These are phyloP conservation scores for Blastocystis sp. DNA, from an alignment of 352 stramenopile genomes.

Conservation along the genomic window DNA sequence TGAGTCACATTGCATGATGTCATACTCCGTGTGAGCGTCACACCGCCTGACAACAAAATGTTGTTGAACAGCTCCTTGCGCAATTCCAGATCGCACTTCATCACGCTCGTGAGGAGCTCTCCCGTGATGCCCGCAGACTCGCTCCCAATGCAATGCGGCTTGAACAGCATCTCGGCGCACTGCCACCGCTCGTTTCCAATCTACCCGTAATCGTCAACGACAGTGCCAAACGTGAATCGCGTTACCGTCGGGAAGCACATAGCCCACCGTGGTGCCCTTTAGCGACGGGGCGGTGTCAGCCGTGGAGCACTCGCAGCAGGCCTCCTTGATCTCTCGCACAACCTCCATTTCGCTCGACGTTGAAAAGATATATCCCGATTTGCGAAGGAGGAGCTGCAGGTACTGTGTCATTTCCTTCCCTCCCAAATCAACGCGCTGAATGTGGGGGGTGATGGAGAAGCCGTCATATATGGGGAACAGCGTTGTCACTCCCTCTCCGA, in stretches of 20 bases:
- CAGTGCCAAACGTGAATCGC: constrained; percentile 83
- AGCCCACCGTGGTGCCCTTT: constrained; percentile 76
- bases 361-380: constrained; percentile 83
- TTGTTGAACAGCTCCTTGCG: constrained; percentile 92
- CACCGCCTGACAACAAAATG: constrained; percentile 93
- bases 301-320: constrained; percentile 79
- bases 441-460: constrained; percentile 66
- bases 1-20: not conserved
- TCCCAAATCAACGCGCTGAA: constrained; percentile 48
- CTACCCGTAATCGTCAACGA: not conserved
- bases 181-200: constrained; percentile 93
- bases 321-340: constrained; percentile 86
- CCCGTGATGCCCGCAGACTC: constrained; percentile 87
- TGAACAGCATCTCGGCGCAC: constrained; percentile 91
- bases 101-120: constrained; percentile 85
- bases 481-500: constrained; percentile 59
- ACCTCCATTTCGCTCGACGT: constrained; percentile 84
- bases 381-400: constrained; percentile 82
- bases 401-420: constrained; percentile 76
- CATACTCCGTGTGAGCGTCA: constrained; percentile 92
- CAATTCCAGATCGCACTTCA: constrained; percentile 89
- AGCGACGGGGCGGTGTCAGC: not conserved
- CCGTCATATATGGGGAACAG: constrained; percentile 71
- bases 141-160: constrained; percentile 89
- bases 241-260: constrained; percentile 93